Percentiles rank a stretch among this genome's conserved stretches.
Evolutionary conservation across 805 yeast species (phyloP).

Genomic region (Yamadazyma kitorensis): DNA sequence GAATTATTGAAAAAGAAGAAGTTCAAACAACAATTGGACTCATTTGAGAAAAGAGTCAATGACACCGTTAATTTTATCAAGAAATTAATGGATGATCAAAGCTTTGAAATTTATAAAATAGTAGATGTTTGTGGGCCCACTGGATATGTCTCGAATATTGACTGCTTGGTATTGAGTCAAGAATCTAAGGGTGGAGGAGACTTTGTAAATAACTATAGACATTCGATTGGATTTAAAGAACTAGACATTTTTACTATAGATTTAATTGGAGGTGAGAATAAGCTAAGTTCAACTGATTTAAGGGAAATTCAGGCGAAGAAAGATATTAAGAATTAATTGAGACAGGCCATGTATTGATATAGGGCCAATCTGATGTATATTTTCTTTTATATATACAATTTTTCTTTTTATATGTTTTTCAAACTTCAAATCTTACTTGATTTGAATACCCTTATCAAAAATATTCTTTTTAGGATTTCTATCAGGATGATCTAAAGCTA

Average conservation of each 20-base stretch:
- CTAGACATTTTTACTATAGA: slow-evolving; percentile 37
- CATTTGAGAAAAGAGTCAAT: slow-evolving; percentile 49
- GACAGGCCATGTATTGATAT: neutral
- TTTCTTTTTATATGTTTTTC: neutral
- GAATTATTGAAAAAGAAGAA: slow-evolving; percentile 72
- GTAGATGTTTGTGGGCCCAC: slow-evolving; percentile 95
- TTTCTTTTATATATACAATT: neutral
- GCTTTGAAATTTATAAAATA: slow-evolving; percentile 57
- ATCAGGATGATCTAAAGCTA: slow-evolving; percentile 89
- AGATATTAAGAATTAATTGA: neutral
- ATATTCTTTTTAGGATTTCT: slow-evolving; percentile 49
- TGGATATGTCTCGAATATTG: slow-evolving; percentile 66
- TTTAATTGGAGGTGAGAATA: slow-evolving; percentile 67
- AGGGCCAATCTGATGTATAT: neutral
- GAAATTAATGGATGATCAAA: slow-evolving; percentile 40
- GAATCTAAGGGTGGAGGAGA: slow-evolving; percentile 79
- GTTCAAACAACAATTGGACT: slow-evolving; percentile 61
- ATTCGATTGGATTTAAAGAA: slow-evolving; percentile 49
- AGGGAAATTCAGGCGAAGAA: slow-evolving; percentile 37
- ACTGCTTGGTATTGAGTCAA: slow-evolving; percentile 74
- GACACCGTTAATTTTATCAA: slow-evolving; percentile 50
- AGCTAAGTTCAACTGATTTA: slow-evolving; percentile 81
- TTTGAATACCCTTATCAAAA: slow-evolving; percentile 43
- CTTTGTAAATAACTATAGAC: slow-evolving; percentile 64
- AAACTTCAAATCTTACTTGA: slow-evolving; percentile 18